Conservation (phyloP, 768 basidiomycete genomes). For the Cantharellus cinnabarinus region DNA sequence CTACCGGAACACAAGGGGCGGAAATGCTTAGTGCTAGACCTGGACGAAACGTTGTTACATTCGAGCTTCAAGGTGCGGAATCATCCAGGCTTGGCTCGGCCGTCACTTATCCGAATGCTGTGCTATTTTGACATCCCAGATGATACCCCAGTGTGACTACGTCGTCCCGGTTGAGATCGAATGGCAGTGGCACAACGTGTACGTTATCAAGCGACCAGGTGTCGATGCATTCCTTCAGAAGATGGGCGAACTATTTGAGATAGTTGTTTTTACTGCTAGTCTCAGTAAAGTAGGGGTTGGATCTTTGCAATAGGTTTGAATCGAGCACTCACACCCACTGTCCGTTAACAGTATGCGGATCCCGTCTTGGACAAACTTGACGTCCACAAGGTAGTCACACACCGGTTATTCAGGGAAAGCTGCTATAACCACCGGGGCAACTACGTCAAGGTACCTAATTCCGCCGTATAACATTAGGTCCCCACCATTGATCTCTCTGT, state of each 20-base stretch:
- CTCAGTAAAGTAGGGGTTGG: constrained; percentile 63
- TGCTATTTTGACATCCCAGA: constrained; percentile 25
- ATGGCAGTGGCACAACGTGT: constrained; percentile 94
- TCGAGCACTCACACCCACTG: constrained; percentile 3
- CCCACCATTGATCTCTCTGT: not conserved
- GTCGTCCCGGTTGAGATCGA: constrained; percentile 99
- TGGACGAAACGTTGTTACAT: constrained; percentile 94
- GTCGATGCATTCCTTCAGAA: constrained; percentile 92
- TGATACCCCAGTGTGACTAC: constrained; percentile 86
- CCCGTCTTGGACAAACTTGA: constrained; percentile 96
- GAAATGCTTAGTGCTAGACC: constrained; percentile 90
- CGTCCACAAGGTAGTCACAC: constrained; percentile 74
- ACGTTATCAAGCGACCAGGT: constrained; percentile 95
- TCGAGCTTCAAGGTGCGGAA: constrained; percentile 87
- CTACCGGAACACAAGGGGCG: constrained; percentile 61
- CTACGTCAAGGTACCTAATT: constrained; percentile 73
- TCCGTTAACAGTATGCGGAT: constrained; percentile 67
- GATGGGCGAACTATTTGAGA: constrained; percentile 97
- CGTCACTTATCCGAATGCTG: not conserved
- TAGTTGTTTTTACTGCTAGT: constrained; percentile 96
- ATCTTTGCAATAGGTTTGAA: not conserved
- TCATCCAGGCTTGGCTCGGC: not conserved
- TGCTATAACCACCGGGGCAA: constrained; percentile 99
- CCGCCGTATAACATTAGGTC: not conserved
- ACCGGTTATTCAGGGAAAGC: constrained; percentile 90